Evolutionary conservation across 2,329 filamentous ascomycete genomes (phyloP).

Genomic region (Penicillium glabrum): DNA sequence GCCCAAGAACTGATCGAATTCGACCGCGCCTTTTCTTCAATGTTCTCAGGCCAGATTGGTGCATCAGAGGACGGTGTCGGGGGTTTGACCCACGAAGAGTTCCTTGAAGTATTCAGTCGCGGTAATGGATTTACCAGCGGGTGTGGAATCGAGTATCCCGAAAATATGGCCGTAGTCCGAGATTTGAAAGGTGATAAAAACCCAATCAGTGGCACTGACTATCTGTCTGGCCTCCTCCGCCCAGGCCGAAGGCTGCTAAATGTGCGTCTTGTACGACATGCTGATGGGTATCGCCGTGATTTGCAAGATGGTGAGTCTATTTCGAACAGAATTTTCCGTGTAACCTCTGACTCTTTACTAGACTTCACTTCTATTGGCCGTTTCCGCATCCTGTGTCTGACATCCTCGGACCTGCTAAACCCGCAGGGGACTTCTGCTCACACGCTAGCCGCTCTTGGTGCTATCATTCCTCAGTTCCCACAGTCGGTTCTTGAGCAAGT

Average conservation of each 20-base stretch:
- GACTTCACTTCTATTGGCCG: slow-evolving; percentile 39
- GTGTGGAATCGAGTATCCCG: slow-evolving; percentile 40
- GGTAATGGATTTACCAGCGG: slow-evolving; percentile 42
- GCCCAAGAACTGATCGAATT: slow-evolving; percentile 42
- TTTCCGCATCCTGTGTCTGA: slow-evolving; percentile 37
- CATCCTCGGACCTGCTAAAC: slow-evolving; percentile 36
- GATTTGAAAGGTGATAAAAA: slow-evolving; percentile 12
- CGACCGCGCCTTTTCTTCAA: slow-evolving; percentile 39
- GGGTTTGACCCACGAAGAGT: slow-evolving; percentile 34
- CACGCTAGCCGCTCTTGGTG: slow-evolving; percentile 23
- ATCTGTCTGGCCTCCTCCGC: slow-evolving; percentile 33
- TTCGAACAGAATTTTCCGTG: neutral
- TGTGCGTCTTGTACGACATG: slow-evolving; percentile 34
- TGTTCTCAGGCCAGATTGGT: slow-evolving; percentile 42
- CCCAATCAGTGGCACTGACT: slow-evolving; percentile 33
- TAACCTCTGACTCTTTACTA: slow-evolving; percentile 10
- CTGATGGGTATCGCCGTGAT: slow-evolving; percentile 36
- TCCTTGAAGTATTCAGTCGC: slow-evolving; percentile 37
- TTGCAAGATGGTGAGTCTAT: slow-evolving; percentile 35
- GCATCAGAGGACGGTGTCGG: slow-evolving; percentile 21
- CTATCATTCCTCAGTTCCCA: slow-evolving; percentile 27
- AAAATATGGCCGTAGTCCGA: slow-evolving; percentile 30
- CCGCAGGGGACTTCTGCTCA: slow-evolving; percentile 26
- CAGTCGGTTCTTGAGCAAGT: slow-evolving; percentile 33
- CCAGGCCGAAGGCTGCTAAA: slow-evolving; percentile 38